Evolutionary conservation across 148 eudicot genomes (phyloP), one percentile per base, ranked within the genome.

Genomic region (Camellia granthamiana): DNA sequence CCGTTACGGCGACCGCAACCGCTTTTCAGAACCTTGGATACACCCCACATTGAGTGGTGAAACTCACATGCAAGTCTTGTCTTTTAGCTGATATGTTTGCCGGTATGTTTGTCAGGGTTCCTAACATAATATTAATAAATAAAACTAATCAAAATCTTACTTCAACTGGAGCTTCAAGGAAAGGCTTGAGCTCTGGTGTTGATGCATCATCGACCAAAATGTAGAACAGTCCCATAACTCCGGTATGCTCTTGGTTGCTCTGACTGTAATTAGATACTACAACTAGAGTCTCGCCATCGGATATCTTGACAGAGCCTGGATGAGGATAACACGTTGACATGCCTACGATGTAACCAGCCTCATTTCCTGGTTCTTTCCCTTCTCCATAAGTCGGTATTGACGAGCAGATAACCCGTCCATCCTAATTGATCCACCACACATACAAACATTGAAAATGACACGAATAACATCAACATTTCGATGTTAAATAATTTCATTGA

Each of bases 191-290:
- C 58, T 19, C 69, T 1, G 91, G 83, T 15, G 91, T 82, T 15
- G 83, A 49, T 41, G 90, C 77, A 68, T 91, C 91, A 18, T 97
- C 93, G 59, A 95, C 85, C 78, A 95, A 81, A 67, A 95, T 78
- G 88, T 95, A 95, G 85, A 95, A 91, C 67, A 95, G 93, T 42
- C 92, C 97, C 98, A 95, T 95, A 68, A 95, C 98, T 78, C 98
- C 98, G 6, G 92, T 88, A 82, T 95, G 98, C 72, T 75, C 74
- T 64, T 41, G 83, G 47, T 30, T 30, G 85, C 75, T 30, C 38
- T 90, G 85, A 84, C 89, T 95, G 70, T 95, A 95, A 67, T 93
- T 92, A 18, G 97, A 93, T 74, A 86, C 94, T 30, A 95, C 79
- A 60, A 90, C 66, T 11, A 95, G 83, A n/a, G 76, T 83, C 83